Conservation (phyloP, 139 green algal genomes). For the Chlamydomonas sphaeroides region DNA sequence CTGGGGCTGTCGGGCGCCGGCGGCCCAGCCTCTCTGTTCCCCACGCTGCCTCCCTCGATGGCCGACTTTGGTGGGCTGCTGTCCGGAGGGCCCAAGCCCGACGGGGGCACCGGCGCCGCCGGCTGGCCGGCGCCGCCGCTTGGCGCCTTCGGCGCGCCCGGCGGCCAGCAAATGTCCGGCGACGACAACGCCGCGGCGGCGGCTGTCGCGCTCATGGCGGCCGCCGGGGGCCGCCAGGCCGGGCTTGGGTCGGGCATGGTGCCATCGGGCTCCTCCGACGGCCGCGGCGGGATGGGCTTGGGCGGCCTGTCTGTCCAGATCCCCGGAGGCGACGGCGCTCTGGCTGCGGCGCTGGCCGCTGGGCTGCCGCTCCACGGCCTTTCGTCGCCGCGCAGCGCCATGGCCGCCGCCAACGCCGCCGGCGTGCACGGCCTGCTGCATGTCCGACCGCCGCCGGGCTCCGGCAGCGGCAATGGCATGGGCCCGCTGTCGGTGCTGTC, state of each 20-base stretch:
- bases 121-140: not conserved
- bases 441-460: not conserved
- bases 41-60: slow-evolving; percentile 9
- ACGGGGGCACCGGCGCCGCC: not conserved
- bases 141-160: not conserved
- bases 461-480: not conserved
- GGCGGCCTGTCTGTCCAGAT: not conserved
- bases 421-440: slow-evolving; percentile 5
- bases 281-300: not conserved
- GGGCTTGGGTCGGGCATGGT: too few species aligned
- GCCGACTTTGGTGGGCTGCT: not conserved
- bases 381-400: not conserved
- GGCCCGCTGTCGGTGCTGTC: too few species aligned
- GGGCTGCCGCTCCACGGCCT: not conserved
- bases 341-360: not conserved
- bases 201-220: too few species aligned
- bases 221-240: too few species aligned
- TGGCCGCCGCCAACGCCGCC: not conserved
- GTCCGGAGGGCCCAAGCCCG: not conserved
- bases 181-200: too few species aligned
- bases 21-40: not conserved
- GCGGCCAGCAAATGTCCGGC: too few species aligned
- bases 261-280: too few species aligned
- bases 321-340: not conserved
- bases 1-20: not conserved